A percentile compares a stretch with the other conserved stretches of the same genome.
Conservation (phyloP, 345 rosid species). For the Rubroshorea leprosula region DNA sequence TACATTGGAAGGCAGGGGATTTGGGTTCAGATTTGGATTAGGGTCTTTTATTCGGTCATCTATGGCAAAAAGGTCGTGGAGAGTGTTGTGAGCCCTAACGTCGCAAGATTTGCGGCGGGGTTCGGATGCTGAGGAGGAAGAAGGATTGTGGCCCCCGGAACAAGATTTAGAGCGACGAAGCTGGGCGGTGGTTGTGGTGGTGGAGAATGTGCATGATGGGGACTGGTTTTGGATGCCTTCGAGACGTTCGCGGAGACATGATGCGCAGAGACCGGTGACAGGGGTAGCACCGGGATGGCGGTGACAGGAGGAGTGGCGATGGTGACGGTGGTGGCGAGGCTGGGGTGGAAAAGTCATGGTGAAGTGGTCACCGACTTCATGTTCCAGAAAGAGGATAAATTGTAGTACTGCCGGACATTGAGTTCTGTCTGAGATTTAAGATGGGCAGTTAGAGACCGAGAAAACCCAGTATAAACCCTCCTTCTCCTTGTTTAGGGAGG, state of each 20-base stretch:
- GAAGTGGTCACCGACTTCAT: not conserved
- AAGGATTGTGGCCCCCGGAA: constrained; percentile 25
- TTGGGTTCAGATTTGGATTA: not conserved
- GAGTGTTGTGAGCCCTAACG: constrained; percentile 32
- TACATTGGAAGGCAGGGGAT: constrained; percentile 14
- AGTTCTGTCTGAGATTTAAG: no score
- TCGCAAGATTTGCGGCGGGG: constrained; percentile 59
- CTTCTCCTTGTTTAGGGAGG: no score
- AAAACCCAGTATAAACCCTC: constrained; percentile 33
- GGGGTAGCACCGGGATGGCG: constrained; percentile 11
- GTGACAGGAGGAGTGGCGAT: constrained; percentile 7
- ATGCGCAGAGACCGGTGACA: constrained; percentile 12
- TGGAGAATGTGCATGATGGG: constrained; percentile 19
- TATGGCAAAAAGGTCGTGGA: constrained; percentile 35
- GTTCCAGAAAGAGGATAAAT: not conserved
- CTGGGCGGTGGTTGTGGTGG: constrained; percentile 23
- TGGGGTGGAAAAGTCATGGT: constrained; percentile 10
- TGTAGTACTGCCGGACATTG: no score
- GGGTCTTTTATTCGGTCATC: constrained; percentile 26
- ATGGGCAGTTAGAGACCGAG: no score
- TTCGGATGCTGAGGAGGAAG: constrained; percentile 25
- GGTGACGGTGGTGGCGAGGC: constrained; percentile 2
- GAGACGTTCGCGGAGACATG: constrained; percentile 21
- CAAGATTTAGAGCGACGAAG: constrained; percentile 52
- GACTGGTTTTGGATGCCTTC: constrained; percentile 17